Base-by-base conservation (phyloP, 1,284 basidiomycete genomes). In the Bjerkandera adusta region DNA sequence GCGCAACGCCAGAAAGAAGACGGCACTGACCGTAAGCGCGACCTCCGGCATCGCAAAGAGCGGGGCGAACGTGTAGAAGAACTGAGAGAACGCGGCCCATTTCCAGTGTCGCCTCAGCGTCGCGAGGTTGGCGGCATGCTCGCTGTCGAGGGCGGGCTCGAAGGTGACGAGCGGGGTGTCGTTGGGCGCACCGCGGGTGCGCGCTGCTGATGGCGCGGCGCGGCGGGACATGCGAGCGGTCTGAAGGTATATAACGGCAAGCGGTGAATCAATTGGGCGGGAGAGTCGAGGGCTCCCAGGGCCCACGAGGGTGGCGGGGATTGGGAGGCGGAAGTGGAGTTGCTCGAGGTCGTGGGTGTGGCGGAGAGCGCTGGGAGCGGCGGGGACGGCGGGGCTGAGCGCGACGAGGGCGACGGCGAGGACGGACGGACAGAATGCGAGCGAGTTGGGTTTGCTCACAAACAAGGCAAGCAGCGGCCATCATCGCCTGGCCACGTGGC, bases 31-130 rank as follows among this genome's bases (percentile, higher is more conserved):
- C 54, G 68, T 61, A 45, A 89, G 63, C 43, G 78, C 68, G 45
- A 89, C 74, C 61, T 87, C 83, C 50, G 74, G 68, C 70, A 84
- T 75, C 45, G 76, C 68, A 55, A 90, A 75, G 46, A 91, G 68
- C 36, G 73, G 71, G 43, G 74, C 71, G 67, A 90, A 91, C 20
- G 85, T 89, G 61, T 75, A 82, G 71, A 87, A 84, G 73, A 90
- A 89, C 63, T 91, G 87, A 65, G 78, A 77, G 63, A 89, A 83
- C 20, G 83, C 83, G 10, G 88, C 89, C 88, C 88, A 91, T 71
- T 86, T 88, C 87, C 88, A 89, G 48, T 87, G 75, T 41, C 71
- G 78, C 48, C 87, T 75, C 44, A 75, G 67, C 34, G 70, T 61
- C 29, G 64, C 56, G 52, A 77, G 63, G 51, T 79, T 68, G 52